A percentile compares a stretch with the other conserved stretches of the same genome.
phyloP scores from a whole-genome alignment of 2,329 filamentous ascomycete genomes.

The Aspergillus caelatus region DNA sequence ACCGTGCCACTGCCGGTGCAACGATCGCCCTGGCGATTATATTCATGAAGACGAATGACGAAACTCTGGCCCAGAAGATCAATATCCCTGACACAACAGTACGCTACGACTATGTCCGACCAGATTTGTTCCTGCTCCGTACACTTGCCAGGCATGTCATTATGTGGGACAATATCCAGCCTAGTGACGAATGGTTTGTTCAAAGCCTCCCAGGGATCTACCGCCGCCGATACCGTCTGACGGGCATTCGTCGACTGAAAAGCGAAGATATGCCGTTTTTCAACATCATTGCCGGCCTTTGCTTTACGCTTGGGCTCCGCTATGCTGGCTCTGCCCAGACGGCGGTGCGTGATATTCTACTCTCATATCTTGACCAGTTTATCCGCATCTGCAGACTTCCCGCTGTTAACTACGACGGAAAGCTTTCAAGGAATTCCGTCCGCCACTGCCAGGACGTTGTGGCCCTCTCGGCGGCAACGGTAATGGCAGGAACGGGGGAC shows the following conservation, averaged over 20 bases:
- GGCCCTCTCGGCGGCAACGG: slow-evolving; percentile 77
- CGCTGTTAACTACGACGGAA: slow-evolving; percentile 74
- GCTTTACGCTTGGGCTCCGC: slow-evolving; percentile 74
- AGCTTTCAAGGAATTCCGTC: slow-evolving; percentile 78
- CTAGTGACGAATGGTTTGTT: slow-evolving; percentile 74
- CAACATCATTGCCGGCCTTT: slow-evolving; percentile 86
- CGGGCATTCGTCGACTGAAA: slow-evolving; percentile 62
- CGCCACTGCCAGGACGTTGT: slow-evolving; percentile 90
- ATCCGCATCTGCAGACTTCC: slow-evolving; percentile 73
- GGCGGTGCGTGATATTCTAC: slow-evolving; percentile 75
- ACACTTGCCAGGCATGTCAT: slow-evolving; percentile 90
- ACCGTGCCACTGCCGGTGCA: slow-evolving; percentile 90
- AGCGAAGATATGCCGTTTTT: slow-evolving; percentile 90
- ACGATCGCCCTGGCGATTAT: slow-evolving; percentile 88
- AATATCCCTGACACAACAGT: slow-evolving; percentile 87
- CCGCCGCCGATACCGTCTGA: slow-evolving; percentile 63
- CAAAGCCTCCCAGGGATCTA: slow-evolving; percentile 73
- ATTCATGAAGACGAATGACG: slow-evolving; percentile 95
- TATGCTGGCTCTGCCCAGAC: slow-evolving; percentile 73
- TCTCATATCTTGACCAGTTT: slow-evolving; percentile 84
- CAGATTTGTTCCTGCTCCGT: slow-evolving; percentile 86
- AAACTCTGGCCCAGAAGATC: slow-evolving; percentile 83
- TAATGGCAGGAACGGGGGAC: slow-evolving; percentile 97
- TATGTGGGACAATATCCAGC: slow-evolving; percentile 82
- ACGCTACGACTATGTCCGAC: slow-evolving; percentile 94